Evolutionary conservation across 1,139 yeast genomes (phyloP).

Genomic region (Kodamaea plutei): DNA sequence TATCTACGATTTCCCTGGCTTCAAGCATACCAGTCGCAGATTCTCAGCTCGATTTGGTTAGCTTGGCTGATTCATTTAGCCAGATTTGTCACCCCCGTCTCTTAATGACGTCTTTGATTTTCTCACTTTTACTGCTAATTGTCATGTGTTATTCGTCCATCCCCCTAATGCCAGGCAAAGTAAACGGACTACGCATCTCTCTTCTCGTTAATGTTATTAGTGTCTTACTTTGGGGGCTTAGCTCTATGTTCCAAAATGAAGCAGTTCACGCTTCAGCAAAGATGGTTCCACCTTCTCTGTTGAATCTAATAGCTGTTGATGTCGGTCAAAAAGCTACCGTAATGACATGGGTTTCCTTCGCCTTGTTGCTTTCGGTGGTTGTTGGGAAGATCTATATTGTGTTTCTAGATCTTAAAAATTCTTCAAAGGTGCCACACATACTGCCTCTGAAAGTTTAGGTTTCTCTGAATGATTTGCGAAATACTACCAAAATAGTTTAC

Average conservation of each 20-base stretch:
- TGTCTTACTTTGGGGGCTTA: slow-evolving; percentile 60
- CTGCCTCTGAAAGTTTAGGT: no score
- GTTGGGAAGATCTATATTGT: no score
- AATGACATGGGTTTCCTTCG: slow-evolving; percentile 23
- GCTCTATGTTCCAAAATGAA: slow-evolving; percentile 65
- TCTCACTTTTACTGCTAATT: slow-evolving; percentile 40
- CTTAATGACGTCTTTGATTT: slow-evolving; percentile 44
- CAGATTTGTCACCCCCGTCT: slow-evolving; percentile 52
- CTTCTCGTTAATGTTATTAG: slow-evolving; percentile 34
- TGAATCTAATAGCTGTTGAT: slow-evolving; percentile 42
- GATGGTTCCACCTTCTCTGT: slow-evolving; percentile 49
- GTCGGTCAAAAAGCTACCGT: slow-evolving; percentile 50
- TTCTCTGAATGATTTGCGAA: no score
- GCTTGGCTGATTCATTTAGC: slow-evolving; percentile 39
- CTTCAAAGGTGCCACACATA: no score
- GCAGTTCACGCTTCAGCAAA: slow-evolving; percentile 46
- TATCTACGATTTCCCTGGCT: slow-evolving; percentile 18
- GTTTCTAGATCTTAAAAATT: no score
- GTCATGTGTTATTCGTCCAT: slow-evolving; percentile 39
- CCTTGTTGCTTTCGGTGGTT: slow-evolving; percentile 26
- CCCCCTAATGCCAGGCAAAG: slow-evolving; percentile 48
- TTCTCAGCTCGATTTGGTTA: slow-evolving; percentile 30
- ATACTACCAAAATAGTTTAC: no score
- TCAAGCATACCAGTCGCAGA: slow-evolving; percentile 20
- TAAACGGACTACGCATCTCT: slow-evolving; percentile 25